Percentiles rank a stretch among this genome's conserved stretches.
Conservation (phyloP, 2,329 filamentous ascomycete genomes). For the Fusarium sp. region DNA sequence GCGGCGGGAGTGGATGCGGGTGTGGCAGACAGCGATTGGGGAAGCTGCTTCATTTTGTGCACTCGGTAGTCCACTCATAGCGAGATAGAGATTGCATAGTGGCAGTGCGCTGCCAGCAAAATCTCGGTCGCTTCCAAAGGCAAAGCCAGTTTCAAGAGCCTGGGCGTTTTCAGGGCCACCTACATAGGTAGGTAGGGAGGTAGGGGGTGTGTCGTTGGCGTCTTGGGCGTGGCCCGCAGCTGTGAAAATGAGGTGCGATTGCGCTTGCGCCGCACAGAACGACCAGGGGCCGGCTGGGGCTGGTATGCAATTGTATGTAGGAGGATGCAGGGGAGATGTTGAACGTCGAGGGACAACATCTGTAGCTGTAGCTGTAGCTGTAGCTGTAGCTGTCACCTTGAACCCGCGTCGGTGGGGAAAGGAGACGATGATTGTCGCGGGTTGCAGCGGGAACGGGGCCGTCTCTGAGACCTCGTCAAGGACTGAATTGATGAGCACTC, state of each 20-base stretch:
- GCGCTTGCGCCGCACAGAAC: constrained; percentile 25
- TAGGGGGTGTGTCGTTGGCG: neutral
- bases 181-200: neutral
- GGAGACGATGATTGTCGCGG: constrained; percentile 1
- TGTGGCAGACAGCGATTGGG: constrained; percentile 24
- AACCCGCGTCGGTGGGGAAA: constrained; percentile 8
- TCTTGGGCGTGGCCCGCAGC: neutral
- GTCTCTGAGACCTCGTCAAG: neutral
- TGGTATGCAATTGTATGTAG: neutral
- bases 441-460: neutral
- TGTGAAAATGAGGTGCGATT: constrained; percentile 8
- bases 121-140: constrained; percentile 35
- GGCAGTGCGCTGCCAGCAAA: constrained; percentile 35
- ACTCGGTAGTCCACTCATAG: neutral
- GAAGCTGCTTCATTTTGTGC: constrained; percentile 1
- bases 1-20: constrained; percentile 36
- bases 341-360: neutral
- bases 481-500: constrained; percentile 6
- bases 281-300: neutral
- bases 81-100: constrained; percentile 25
- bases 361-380: neutral
- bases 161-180: neutral
- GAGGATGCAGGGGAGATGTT: neutral
- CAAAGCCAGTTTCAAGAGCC: constrained; percentile 25
- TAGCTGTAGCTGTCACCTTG: neutral